These are phyloP conservation scores for Beta macrorhiza DNA, from an alignment of 179 eudicot species.

Conservation along the genomic window DNA sequence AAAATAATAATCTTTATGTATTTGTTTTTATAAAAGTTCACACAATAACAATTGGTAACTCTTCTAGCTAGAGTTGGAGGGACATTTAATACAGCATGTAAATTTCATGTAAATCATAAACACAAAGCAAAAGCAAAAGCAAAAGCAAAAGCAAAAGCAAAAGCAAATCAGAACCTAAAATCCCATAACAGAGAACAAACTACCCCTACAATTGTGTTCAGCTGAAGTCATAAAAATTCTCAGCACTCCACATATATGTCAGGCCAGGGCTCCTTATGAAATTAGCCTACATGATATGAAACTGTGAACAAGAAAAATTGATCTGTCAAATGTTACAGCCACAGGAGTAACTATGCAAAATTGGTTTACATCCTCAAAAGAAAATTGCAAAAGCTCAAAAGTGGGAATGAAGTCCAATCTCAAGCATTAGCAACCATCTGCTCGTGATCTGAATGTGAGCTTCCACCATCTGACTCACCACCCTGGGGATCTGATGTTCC, in stretches of 20 bases:
- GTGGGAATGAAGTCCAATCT: conserved; percentile 7
- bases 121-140: no score
- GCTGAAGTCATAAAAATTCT: background rate
- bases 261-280: conserved; percentile 15
- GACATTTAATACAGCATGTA: no score
- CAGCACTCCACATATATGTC: conserved; percentile 12
- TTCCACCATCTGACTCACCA: conserved; percentile 29
- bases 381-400: conserved; percentile 1
- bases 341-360: conserved; percentile 7
- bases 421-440: conserved; percentile 56
- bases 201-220: no score
- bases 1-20: no score
- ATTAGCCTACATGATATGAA: conserved; percentile 11
- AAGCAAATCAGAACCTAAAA: no score
- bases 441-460: conserved; percentile 44
- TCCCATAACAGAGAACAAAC: no score
- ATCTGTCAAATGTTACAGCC: conserved; percentile 14
- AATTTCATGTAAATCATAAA: no score
- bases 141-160: no score
- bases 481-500: conserved; percentile 26
- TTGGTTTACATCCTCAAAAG: background rate
- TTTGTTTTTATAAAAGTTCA: no score
- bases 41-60: no score
- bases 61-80: no score
- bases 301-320: background rate